Base-by-base conservation (phyloP, 768 basidiomycete species). In the Rhodotorula toruloides region DNA sequence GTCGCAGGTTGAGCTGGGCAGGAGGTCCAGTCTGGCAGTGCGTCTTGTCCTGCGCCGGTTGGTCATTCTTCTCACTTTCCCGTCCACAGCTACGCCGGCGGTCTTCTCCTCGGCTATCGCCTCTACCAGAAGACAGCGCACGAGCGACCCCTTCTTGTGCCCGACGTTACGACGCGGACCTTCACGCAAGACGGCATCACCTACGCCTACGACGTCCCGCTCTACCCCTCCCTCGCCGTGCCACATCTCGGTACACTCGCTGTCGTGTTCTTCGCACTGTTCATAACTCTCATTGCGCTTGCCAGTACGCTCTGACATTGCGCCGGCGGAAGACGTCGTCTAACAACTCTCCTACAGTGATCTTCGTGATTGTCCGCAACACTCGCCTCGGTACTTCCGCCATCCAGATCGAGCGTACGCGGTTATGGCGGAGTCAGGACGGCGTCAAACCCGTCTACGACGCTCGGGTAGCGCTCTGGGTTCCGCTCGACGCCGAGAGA, bases 11-110 rank as follows among this genome's bases (percentile, higher is more conserved):
- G 22, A 39, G 52, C 25, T 71, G 69, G 69, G 31, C 44, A 1
- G 69, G 69, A 16, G 69, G 69, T 4, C 69, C 69, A 0, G 54
- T 67, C 1, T 71, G 54, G 49, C 57, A 58, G 52, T 66, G 46
- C 37, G 65, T 37, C 11, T 21, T 4, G 17, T 7, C 27, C 31
- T 17, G 12, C 11, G 14, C 36, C 34, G 13, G 4, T 29, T 9
- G 21, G 32, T 32, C 3, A 12, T 48, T 16, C 9, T 36, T n/a
- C 46, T 11, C 11, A 5, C 36, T 53, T 13, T 13, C 19, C 25
- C 6, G 5, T 10, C 40, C 29, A 11, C 40, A 67, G 66, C 7
- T 67, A 65, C 31, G 62, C 59, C 1, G 62, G 47, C 3, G 62
- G 55, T 0, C 27, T 67, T 29, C n/a, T 61, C 9, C 50, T 64